Conservation (phyloP, 176 grass and related monocot genomes). For the Bolboschoenus planiculmis region DNA sequence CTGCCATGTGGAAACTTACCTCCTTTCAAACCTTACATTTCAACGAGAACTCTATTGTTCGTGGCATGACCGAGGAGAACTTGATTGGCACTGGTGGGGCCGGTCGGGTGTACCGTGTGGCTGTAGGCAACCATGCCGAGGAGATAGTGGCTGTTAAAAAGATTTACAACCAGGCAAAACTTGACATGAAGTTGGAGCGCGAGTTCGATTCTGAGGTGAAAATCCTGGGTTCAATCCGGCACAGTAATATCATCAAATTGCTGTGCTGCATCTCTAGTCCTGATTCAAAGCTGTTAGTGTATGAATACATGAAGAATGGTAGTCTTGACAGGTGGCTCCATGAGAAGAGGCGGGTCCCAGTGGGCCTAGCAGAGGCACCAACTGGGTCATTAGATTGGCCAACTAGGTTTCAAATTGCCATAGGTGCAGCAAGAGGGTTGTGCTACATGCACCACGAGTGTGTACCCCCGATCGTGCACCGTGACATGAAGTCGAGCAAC, state of each 20-base stretch:
- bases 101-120: constrained; percentile 55
- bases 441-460: constrained; percentile 88
- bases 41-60: constrained; percentile 32
- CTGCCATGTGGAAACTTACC: constrained; percentile 54
- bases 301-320: constrained; percentile 77
- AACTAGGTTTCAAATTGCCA: constrained; percentile 50
- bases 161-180: constrained; percentile 33
- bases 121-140: constrained; percentile 32
- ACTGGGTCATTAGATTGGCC: constrained; percentile 44
- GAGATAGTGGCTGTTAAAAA: constrained; percentile 69
- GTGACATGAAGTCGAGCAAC: constrained; percentile 81
- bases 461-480: constrained; percentile 60
- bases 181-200: constrained; percentile 44
- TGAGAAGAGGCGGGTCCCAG: not conserved
- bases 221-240: constrained; percentile 58
- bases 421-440: constrained; percentile 50
- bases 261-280: constrained; percentile 54
- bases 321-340: constrained; percentile 83
- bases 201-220: constrained; percentile 67
- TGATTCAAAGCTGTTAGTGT: constrained; percentile 74
- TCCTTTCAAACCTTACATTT: constrained; percentile 62
- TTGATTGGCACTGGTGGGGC: constrained; percentile 54
- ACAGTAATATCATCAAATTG: constrained; percentile 78
- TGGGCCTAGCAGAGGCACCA: constrained; percentile 8
- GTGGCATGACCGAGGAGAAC: constrained; percentile 58